Base-by-base conservation (phyloP, 306 rosid species). In the Malus orientalis region DNA sequence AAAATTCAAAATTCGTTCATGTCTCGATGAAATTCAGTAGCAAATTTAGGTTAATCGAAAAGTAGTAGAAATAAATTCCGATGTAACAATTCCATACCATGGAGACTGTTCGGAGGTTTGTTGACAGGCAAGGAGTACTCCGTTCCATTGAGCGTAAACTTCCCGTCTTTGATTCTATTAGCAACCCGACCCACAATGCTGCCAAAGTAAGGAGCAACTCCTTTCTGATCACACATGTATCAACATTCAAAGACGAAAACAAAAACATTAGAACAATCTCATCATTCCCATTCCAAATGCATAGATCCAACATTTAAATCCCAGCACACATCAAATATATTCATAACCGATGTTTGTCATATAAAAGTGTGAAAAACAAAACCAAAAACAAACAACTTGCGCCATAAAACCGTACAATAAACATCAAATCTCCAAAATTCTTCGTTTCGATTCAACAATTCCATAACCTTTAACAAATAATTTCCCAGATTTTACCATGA, bases 161-260 rank as follows among this genome's bases (percentile, higher is more conserved):
- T 95, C 55, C 98, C 98, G 32, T 89, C 93, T 82, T 90, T 92
- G 76, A 95, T 90, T 75, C 98, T 70, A 80, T 92, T 95, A 0
- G 98, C 97, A 8, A 95, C 98, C 53, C 98, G 93, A 36, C 98
- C 98, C 77, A 95, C 98, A 79, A 95, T 92, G 92, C 92, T 86
- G 70, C 98, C 97, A 83, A 90, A 95, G 80, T 86, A 92, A 70
- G 97, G 93, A 42, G 96, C 85, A 78, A 82, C 82, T 76, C 97
- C 97, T 70, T 87, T 78, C 99, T 95, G 89, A 74, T 78, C 76
- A 51, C 75, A 72, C 54, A 80, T 15, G 23, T 66, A 73, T 57
- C 51, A 38, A 51, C 70, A 75, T 54, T 70, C 38, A 67, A 45
- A 75, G 51, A 16, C 22, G 36, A 10, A 40, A 45, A 20, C 44